Base-by-base conservation (phyloP, 1,139 yeast genomes). In the Nakaseomyces nivariensis region DNA sequence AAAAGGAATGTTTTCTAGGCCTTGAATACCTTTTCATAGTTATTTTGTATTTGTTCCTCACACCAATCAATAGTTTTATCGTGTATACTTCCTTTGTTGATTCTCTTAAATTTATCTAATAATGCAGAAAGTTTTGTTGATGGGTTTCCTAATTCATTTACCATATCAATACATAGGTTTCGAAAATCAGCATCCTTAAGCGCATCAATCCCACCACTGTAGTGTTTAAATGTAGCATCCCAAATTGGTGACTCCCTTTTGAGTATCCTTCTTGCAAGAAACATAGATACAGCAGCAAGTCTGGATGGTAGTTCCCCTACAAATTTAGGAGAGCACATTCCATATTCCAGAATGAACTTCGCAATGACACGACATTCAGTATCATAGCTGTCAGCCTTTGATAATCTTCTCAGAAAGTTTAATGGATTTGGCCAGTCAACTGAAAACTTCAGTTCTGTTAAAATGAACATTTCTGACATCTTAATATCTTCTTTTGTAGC, bases 341-440 rank as follows among this genome's bases (percentile, higher is more conserved):
- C 77, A 47, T 87, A 81, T 67, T 92, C 98, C 57, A 92, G 71
- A 52, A 92, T 70, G 67, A 87, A 89, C 67, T 92, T 92, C 41
- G 95, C 97, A 57, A 88, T 75, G 7, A 96, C 87, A 66, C 97
- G 80, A 43, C 92, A 81, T 64, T 83, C 87, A 51, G 85, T 85
- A 67, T 90, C 95, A 67, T 89, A 90, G 63, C 85, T 88, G 68
- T 92, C 97, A 46, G 97, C 97, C 66, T 88, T 89, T 46, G 96
- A 87, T 49, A 89, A 85, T 64, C 97, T 77, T 64, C 97, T 79
- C 61, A 92, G 72, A 63, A 90, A 92, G 69, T 89, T 89, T 85
- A 92, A 83, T 49, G 97, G 97, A 65, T 86, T 89, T 40, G 97
- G 96, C 67, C 85, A 88, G 57, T 88, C 83, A 63, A 92, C 75